Evolutionary conservation across 805 yeast genomes (phyloP).

Genomic region (Barnettozyma vustinii): DNA sequence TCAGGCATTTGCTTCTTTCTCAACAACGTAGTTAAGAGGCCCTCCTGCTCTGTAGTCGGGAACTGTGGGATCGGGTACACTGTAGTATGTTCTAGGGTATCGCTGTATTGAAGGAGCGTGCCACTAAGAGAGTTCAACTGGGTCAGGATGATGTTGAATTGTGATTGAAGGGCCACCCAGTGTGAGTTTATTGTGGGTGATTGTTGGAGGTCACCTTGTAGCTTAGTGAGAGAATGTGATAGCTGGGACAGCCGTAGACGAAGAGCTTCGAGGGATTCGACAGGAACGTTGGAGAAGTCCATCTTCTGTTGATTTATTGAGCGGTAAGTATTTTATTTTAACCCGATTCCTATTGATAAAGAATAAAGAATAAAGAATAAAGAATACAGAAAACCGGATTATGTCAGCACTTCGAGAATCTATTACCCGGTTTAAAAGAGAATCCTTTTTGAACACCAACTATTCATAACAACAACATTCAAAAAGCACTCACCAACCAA

Average conservation of each 20-base stretch:
- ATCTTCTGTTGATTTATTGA: neutral
- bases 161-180: constrained; percentile 73
- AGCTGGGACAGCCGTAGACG: constrained; percentile 56
- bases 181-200: constrained; percentile 36
- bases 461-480: too few relatives aligned
- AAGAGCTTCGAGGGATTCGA: constrained; percentile 56
- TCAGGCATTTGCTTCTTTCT: constrained; percentile 89
- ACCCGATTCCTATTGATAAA: too few relatives aligned
- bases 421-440: neutral
- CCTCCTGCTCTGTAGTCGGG: constrained; percentile 81
- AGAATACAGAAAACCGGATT: neutral
- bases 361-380: too few relatives aligned
- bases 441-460: neutral
- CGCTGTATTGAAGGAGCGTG: constrained; percentile 58
- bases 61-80: constrained; percentile 81
- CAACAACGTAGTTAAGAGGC: constrained; percentile 73
- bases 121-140: constrained; percentile 76
- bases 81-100: constrained; percentile 56
- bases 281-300: constrained; percentile 46
- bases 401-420: neutral
- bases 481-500: neutral
- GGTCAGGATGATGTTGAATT: constrained; percentile 74
- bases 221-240: constrained; percentile 52
- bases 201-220: constrained; percentile 47
- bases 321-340: too few relatives aligned